Evolutionary conservation across 108 stramenopile genomes (phyloP).

Genomic region (Fragilaria crotonensis): DNA sequence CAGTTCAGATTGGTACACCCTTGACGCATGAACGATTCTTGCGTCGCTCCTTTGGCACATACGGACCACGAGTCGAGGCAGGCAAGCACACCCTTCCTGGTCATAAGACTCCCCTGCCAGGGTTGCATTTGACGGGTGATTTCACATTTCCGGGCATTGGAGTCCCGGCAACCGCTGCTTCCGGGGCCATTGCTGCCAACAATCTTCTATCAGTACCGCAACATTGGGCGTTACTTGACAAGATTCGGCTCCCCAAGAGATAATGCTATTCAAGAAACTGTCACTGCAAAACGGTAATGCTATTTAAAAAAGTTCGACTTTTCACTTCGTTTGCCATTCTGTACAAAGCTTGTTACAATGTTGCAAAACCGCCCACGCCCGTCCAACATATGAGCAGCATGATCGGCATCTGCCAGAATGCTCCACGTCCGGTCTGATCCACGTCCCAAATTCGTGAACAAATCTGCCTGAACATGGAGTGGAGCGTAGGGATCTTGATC

Average conservation of each 20-base stretch:
- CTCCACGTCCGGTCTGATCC: conserved; percentile 72
- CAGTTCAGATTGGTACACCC: conserved; percentile 82
- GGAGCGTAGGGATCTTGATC: conserved; percentile 81
- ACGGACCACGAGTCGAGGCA: conserved; percentile 56
- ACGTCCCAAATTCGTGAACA: conserved; percentile 61
- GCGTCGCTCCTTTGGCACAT: conserved; percentile 47
- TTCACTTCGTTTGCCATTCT: conserved; percentile 23
- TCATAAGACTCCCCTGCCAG: conserved; percentile 47
- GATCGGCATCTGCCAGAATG: conserved; percentile 79
- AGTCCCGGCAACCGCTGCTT: conserved; percentile 77
- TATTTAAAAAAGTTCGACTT: not conserved
- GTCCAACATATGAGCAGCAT: conserved; percentile 77
- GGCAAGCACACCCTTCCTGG: conserved; percentile 56
- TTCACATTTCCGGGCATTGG: conserved; percentile 81
- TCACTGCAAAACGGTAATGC: not conserved
- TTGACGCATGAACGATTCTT: conserved; percentile 90
- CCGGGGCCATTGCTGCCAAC: conserved; percentile 65
- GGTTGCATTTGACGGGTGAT: conserved; percentile 46
- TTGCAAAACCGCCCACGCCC: conserved; percentile 35
- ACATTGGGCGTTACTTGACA: conserved; percentile 49
- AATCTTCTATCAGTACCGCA: conserved; percentile 33
- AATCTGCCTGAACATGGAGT: conserved; percentile 51
- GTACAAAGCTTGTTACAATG: conserved; percentile 41
- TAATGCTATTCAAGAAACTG: not conserved
- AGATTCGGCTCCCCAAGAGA: conserved; percentile 44